Conservation (phyloP, 306 rosid species). For the Dryas alaskensis region DNA sequence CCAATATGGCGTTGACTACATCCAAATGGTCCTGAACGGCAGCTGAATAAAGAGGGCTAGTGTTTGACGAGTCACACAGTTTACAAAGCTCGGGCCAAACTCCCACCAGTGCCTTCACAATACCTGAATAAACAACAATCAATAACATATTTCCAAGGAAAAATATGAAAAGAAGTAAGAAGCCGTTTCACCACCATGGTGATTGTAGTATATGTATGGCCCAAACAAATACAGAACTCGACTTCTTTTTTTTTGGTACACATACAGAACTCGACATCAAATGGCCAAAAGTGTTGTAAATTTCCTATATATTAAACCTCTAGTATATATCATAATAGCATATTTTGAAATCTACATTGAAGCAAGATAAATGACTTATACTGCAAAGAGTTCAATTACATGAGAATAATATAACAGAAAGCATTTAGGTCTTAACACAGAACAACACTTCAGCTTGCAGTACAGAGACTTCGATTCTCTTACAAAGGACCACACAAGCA, state of each 20-base stretch:
- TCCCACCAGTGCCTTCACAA: constrained; percentile 64
- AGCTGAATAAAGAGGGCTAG: constrained; percentile 88
- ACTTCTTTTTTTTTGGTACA: background rate
- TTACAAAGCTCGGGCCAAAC: constrained; percentile 77
- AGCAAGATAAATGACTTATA: background rate
- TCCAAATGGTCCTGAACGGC: constrained; percentile 76
- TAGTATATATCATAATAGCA: background rate
- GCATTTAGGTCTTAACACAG: too few species aligned
- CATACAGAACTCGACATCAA: background rate
- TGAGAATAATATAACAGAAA: background rate
- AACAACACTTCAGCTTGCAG: constrained; percentile 3
- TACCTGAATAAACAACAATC: constrained; percentile 46
- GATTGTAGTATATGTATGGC: background rate
- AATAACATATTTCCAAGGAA: constrained; percentile 3
- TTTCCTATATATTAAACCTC: background rate
- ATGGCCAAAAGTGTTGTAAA: background rate
- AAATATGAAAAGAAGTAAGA: background rate
- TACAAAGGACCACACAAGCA: background rate
- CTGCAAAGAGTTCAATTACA: background rate
- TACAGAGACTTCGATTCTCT: background rate
- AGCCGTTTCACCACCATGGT: background rate
- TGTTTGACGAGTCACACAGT: constrained; percentile 67
- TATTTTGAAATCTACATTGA: too few species aligned
- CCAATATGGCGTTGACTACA: constrained; percentile 81
- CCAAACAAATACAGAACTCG: background rate